Base-by-base conservation (phyloP, 2,329 filamentous ascomycete genomes). In the Ophioceras dolichostomum region DNA sequence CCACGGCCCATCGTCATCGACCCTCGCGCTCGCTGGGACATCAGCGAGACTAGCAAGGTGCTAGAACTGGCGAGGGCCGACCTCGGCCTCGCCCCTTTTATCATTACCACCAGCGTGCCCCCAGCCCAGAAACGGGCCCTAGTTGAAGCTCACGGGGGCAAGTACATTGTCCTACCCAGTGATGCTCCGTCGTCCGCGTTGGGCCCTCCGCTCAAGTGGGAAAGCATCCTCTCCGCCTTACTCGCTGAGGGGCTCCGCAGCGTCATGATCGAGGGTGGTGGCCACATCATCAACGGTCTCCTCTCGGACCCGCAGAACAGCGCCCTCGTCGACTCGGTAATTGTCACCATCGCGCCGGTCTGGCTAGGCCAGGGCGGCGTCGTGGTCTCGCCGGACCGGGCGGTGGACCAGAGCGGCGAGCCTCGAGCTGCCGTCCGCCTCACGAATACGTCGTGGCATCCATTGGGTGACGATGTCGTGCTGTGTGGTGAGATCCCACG, bases 191-290 rank as follows among this genome's bases (percentile, higher is more conserved):
- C 34, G 4, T n/a, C 5, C 22, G 14, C 5, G 2, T 22, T 30
- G 14, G 22, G 3, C 8, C 26, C 16, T 3, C 17, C 14, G 9
- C 17, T 37, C 9, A 13, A 37, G 10, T 93, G 85, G 86, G 56
- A 56, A 10, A 65, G 68, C 29, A 69, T 93, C 13, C 58, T 93
- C 21, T 57, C 57, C 14, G 61, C 64, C 4, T 56, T 94, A n/a
- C 45, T 49, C 24, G 54, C 53, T 1, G 67, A 82, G 47, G 76
- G 77, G 2, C 61, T 94, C 32, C 57, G 60, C 37, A 94, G 86
- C 52, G 67, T 95, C 40, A 95, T 95, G 89, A 70, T 96, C 34
- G 89, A 96, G 56, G 89, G 89, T 0, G 89, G 89, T 10, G 88
- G 74, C 1, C 65, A 68, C 10, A 76, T 95, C 24, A 85, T 96